phyloP scores from a whole-genome alignment of 176 grass and related monocot genomes.

The Elymus sibiricus region DNA sequence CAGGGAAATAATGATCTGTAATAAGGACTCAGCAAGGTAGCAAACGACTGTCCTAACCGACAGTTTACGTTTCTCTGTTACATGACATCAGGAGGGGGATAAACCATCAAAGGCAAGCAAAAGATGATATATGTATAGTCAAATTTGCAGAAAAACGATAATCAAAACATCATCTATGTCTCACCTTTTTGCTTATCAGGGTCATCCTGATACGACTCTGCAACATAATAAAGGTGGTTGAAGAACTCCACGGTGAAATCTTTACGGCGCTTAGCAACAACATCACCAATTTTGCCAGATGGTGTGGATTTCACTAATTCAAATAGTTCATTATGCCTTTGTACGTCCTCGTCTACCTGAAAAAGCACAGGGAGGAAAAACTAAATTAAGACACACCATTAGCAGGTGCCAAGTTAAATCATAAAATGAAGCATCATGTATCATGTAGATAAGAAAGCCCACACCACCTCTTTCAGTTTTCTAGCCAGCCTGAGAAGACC shows the following conservation, averaged over 20 bases:
- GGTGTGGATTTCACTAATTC: constrained; percentile 60
- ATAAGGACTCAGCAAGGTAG: neutral
- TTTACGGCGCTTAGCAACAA: constrained; percentile 71
- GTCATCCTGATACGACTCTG: constrained; percentile 69
- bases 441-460: neutral
- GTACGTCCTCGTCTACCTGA: constrained; percentile 90
- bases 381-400: neutral
- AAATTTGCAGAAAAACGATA: neutral
- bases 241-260: constrained; percentile 97
- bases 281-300: constrained; percentile 47
- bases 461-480: constrained; percentile 83
- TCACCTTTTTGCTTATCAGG: constrained; percentile 66
- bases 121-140: too few relatives aligned
- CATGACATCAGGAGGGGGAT: neutral
- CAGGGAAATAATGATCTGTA: neutral
- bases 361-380: neutral
- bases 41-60: neutral
- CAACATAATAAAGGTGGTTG: constrained; percentile 72
- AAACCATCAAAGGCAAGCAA: neutral
- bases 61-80: neutral
- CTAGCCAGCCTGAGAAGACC: constrained; percentile 69
- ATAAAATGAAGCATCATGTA: neutral
- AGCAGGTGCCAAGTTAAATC: neutral
- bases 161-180: neutral
- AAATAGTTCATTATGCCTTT: constrained; percentile 85